Evolutionary conservation across 106 monocot species (phyloP).

Genomic region (Dioscorea zingiberensis): DNA sequence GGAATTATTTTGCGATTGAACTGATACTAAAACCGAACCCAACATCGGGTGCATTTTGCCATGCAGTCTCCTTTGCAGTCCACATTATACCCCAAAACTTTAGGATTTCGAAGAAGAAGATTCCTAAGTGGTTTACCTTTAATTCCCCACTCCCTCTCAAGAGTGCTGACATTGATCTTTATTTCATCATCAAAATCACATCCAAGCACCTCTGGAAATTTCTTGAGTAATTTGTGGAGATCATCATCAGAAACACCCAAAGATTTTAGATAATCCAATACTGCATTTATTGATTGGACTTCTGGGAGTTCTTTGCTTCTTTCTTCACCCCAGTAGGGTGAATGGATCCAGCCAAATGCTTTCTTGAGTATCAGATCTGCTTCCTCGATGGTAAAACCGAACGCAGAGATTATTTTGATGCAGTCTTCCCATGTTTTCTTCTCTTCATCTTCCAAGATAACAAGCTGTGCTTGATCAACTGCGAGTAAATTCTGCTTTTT

Average conservation of each 20-base stretch:
- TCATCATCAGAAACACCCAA: slow-evolving; percentile 77
- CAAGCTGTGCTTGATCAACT: slow-evolving; percentile 22
- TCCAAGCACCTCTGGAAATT: slow-evolving; percentile 89
- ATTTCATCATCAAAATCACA: slow-evolving; percentile 64
- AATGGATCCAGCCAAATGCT: slow-evolving; percentile 80
- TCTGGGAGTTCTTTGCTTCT: slow-evolving; percentile 47
- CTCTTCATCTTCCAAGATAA: slow-evolving; percentile 36
- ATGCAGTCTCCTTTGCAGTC: slow-evolving; percentile 94
- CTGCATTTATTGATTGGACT: slow-evolving; percentile 23
- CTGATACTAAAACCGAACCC: slow-evolving; percentile 65
- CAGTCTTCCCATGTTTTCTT: slow-evolving; percentile 53
- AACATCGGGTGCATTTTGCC: slow-evolving; percentile 79
- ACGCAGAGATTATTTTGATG: slow-evolving; percentile 36
- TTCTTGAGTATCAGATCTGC: slow-evolving; percentile 62
- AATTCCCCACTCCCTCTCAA: slow-evolving; percentile 87
- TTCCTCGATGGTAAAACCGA: slow-evolving; percentile 51
- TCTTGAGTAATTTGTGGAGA: slow-evolving; percentile 79
- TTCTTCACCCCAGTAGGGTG: slow-evolving; percentile 97
- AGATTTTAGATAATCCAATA: slow-evolving; percentile 49
- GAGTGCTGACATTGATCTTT: slow-evolving; percentile 45
- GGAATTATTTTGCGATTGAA: too few relatives aligned
- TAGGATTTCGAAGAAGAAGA: slow-evolving; percentile 85
- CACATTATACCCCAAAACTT: slow-evolving; percentile 87
- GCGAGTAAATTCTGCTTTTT: slow-evolving; percentile 24
- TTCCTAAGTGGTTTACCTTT: slow-evolving; percentile 67